Percentiles rank a stretch among this genome's conserved stretches.
These are phyloP conservation scores for Macrotyloma uniflorum DNA, from an alignment of 306 rosid species.

Conservation along the genomic window DNA sequence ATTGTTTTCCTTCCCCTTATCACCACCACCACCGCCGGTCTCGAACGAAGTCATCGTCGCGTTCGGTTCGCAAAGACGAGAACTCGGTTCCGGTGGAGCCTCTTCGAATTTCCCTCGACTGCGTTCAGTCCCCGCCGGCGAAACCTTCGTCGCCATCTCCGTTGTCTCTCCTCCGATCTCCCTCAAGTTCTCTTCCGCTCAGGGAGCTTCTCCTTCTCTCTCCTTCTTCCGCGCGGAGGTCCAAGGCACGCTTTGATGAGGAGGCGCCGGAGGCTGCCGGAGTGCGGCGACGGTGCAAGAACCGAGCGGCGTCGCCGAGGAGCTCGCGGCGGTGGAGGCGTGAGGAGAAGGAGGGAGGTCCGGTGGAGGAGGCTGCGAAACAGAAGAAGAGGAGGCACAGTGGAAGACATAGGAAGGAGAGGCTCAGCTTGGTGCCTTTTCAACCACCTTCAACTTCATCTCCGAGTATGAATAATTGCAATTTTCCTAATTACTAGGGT, in stretches of 20 bases:
- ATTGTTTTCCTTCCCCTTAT: slow-evolving; percentile 47
- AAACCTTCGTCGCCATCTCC: slow-evolving; percentile 48
- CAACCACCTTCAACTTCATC: slow-evolving; percentile 49
- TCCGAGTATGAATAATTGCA: slow-evolving; percentile 45
- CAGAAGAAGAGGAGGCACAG: slow-evolving; percentile 62
- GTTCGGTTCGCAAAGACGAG: slow-evolving; percentile 41
- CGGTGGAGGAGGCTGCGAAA: slow-evolving; percentile 60
- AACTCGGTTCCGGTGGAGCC: slow-evolving; percentile 34
- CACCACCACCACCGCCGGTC: slow-evolving; percentile 40
- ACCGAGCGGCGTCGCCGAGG: slow-evolving; percentile 69
- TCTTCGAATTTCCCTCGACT: slow-evolving; percentile 48
- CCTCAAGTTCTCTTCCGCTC: slow-evolving; percentile 47
- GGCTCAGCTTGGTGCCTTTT: slow-evolving; percentile 61
- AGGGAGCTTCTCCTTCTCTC: slow-evolving; percentile 68
- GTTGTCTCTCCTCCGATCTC: slow-evolving; percentile 45
- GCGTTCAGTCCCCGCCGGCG: slow-evolving; percentile 39
- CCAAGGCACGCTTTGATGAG: slow-evolving; percentile 65
- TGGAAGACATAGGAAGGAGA: slow-evolving; percentile 73
- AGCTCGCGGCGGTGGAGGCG: slow-evolving; percentile 64
- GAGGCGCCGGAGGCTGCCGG: slow-evolving; percentile 52
- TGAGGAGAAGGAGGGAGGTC: slow-evolving; percentile 62
- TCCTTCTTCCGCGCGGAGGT: slow-evolving; percentile 58
- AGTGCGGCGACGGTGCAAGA: slow-evolving; percentile 57
- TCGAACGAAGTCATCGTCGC: slow-evolving; percentile 51
- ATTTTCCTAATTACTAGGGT: not conserved